Conservation (phyloP, 352 stramenopile species). For the Phytophthora boehmeriae region DNA sequence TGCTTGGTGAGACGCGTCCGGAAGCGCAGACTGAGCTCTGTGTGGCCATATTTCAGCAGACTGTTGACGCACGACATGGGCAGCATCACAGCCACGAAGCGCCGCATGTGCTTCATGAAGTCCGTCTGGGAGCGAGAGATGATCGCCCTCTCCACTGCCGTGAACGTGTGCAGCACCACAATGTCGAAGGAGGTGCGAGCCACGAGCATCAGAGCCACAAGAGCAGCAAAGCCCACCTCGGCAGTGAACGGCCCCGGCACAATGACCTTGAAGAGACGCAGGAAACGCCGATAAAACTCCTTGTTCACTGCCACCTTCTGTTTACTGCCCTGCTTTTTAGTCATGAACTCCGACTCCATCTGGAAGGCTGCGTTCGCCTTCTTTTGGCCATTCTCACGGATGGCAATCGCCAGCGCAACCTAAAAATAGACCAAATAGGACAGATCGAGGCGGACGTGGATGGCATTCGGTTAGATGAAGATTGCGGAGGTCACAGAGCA, state of each 20-base stretch:
- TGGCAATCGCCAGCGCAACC: constrained; percentile 60
- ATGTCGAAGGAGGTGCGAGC: constrained; percentile 78
- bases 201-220: constrained; percentile 60
- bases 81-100: constrained; percentile 74
- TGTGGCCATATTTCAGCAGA: constrained; percentile 74
- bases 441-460: constrained; percentile 11
- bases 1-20: constrained; percentile 74
- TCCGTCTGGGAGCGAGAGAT: constrained; percentile 62
- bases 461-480: background rate
- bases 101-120: constrained; percentile 63
- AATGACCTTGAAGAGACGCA: constrained; percentile 69
- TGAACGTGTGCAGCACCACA: constrained; percentile 67
- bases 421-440: constrained; percentile 17
- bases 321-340: constrained; percentile 57
- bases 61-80: constrained; percentile 79
- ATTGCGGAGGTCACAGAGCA: background rate
- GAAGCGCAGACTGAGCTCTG: constrained; percentile 76
- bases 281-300: constrained; percentile 61
- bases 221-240: constrained; percentile 61
- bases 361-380: constrained; percentile 42
- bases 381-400: constrained; percentile 57
- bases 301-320: constrained; percentile 70
- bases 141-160: constrained; percentile 70
- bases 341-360: constrained; percentile 59
- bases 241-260: constrained; percentile 62